phyloP scores from a whole-genome alignment of 768 basidiomycete genomes.

The Suillus weaverae region DNA sequence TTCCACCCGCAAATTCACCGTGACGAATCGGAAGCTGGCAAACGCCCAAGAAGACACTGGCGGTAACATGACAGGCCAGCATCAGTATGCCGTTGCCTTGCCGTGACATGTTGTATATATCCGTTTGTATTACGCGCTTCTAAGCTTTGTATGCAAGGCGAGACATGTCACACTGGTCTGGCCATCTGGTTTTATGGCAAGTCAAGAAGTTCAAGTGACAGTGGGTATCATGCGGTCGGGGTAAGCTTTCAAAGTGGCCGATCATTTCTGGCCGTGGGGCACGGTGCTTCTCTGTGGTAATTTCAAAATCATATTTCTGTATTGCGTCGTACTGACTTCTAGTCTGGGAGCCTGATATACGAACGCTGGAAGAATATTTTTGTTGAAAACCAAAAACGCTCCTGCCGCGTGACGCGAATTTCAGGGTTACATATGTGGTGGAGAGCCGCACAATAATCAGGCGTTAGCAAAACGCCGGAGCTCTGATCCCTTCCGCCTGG shows the following conservation, averaged over 20 bases:
- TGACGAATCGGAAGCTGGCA: not conserved
- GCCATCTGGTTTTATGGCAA: not conserved
- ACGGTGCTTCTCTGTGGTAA: not conserved
- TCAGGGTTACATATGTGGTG: not conserved
- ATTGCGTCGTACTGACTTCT: not conserved
- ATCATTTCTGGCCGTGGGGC: not conserved
- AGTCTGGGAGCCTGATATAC: not conserved
- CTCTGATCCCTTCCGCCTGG: not conserved
- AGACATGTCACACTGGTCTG: not conserved
- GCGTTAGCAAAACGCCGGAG: constrained; percentile 1
- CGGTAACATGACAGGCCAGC: not conserved
- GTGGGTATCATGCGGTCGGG: not conserved
- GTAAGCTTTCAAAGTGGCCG: not conserved
- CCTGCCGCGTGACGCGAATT: not conserved
- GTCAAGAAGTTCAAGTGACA: not conserved
- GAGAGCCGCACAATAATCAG: not conserved
- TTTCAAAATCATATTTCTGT: not conserved
- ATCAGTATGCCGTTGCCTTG: not conserved
- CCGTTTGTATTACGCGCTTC: not conserved
- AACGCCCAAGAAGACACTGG: not conserved
- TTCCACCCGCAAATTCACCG: not conserved
- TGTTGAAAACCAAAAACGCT: not conserved
- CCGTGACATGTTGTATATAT: not conserved
- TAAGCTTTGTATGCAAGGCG: not conserved
- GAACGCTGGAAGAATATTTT: not conserved